A percentile compares a stretch with the other conserved stretches of the same genome.
Evolutionary conservation across 116 monocot species (phyloP).

Genomic region (Posidonia oceanica): DNA sequence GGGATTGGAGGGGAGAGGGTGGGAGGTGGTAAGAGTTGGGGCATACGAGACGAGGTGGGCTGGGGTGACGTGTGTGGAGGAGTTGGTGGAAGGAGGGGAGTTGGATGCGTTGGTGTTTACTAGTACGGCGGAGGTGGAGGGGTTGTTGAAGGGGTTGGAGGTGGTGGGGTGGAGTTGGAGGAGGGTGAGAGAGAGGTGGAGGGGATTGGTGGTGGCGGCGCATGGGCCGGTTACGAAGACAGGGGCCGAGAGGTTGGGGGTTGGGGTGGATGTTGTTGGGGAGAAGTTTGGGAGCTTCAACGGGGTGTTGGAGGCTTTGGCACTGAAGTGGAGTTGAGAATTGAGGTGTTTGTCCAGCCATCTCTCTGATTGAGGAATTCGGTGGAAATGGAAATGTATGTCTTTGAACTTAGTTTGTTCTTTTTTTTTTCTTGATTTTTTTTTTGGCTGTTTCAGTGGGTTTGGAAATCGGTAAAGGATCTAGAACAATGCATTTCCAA

Average conservation of each 20-base stretch:
- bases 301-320: constrained; percentile 31
- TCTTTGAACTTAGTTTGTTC: no score
- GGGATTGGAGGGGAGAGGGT: constrained; percentile 32
- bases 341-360: not conserved
- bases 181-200: constrained; percentile 42
- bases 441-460: no score
- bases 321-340: constrained; percentile 2
- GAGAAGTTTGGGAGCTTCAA: constrained; percentile 38
- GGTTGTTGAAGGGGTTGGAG: constrained; percentile 59
- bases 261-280: constrained; percentile 57
- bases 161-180: constrained; percentile 52
- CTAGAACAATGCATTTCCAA: no score
- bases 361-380: no score
- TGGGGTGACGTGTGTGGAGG: constrained; percentile 38
- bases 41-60: constrained; percentile 81
- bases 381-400: no score
- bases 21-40: constrained; percentile 38
- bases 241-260: constrained; percentile 51
- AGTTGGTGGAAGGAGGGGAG: constrained; percentile 19
- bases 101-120: constrained; percentile 75
- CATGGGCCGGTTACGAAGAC: constrained; percentile 82
- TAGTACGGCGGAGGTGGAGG: constrained; percentile 86
- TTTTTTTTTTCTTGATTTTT: no score
- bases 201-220: constrained; percentile 45
- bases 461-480: no score